Percentiles rank a stretch among this genome's conserved stretches.
phyloP scores from a whole-genome alignment of 805 yeast genomes.

The Kodamaea lidongshanica region DNA sequence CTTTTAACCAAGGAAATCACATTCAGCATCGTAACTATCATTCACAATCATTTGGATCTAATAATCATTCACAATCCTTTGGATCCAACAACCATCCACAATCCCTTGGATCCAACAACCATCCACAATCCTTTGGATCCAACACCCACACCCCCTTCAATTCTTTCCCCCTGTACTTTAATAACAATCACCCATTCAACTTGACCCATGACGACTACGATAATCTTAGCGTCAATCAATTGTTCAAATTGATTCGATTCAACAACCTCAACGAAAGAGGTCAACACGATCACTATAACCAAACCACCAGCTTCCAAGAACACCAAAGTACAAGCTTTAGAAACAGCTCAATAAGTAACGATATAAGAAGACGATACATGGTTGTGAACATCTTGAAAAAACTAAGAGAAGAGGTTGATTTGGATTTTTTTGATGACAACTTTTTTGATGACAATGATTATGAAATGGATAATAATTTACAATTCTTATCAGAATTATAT shows the following conservation, averaged over 20 bases:
- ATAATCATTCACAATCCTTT: not conserved
- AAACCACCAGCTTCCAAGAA: slow-evolving; percentile 3
- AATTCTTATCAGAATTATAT: slow-evolving; percentile 35
- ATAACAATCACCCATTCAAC: slow-evolving; percentile 17
- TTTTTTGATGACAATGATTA: slow-evolving; percentile 27
- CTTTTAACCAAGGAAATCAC: too few relatives aligned
- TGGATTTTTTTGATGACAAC: slow-evolving; percentile 28
- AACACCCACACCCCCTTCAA: slow-evolving; percentile 1
- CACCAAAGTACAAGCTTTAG: slow-evolving; percentile 6
- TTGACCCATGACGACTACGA: slow-evolving; percentile 37
- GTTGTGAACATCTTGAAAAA: slow-evolving; percentile 32
- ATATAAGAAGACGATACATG: slow-evolving; percentile 31
- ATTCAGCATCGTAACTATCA: too few relatives aligned
- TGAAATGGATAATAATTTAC: slow-evolving; percentile 39
- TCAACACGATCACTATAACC: slow-evolving; percentile 1
- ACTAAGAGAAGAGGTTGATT: slow-evolving; percentile 31
- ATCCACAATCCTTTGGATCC: slow-evolving; percentile 1
- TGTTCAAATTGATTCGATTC: slow-evolving; percentile 30
- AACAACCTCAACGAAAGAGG: slow-evolving; percentile 10
- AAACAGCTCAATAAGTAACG: slow-evolving; percentile 19
- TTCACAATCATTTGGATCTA: not conserved
- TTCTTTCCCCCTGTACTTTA: slow-evolving; percentile 16
- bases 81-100: slow-evolving; percentile 1
- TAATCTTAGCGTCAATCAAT: slow-evolving; percentile 29
- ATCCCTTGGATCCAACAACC: slow-evolving; percentile 1